Conservation (phyloP, 164 flowering plant species). For the Aristolochia contorta region DNA sequence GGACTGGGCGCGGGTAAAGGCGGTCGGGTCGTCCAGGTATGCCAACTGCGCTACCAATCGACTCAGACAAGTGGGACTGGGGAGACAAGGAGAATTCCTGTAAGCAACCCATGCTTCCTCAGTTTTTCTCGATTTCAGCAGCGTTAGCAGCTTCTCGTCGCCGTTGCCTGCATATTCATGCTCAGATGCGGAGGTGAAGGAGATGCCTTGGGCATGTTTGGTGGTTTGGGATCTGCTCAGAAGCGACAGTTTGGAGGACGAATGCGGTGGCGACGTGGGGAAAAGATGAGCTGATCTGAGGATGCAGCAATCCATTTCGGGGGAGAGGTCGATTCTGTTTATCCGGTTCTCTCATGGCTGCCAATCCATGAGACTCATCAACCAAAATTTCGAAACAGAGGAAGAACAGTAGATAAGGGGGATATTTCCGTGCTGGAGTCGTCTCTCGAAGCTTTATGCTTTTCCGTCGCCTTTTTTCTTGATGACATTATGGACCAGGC, state of each 20-base stretch:
- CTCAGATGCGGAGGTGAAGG: no score
- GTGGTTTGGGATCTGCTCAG: not conserved
- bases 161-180: not conserved
- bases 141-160: constrained; percentile 37
- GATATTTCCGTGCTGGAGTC: no score
- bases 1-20: constrained; percentile 72
- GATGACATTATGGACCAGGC: no score
- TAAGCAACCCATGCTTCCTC: constrained; percentile 76
- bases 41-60: constrained; percentile 81
- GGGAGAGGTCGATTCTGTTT: not conserved
- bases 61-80: constrained; percentile 75
- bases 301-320: constrained; percentile 4
- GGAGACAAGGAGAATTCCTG: constrained; percentile 41
- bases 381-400: no score
- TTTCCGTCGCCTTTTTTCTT: no score
- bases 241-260: not conserved
- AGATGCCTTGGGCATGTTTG: not conserved
- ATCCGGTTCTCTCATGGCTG: not conserved
- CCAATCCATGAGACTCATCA: no score
- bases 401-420: no score
- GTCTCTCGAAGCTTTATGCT: no score
- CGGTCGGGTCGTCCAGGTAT: constrained; percentile 41
- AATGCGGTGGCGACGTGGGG: not conserved
- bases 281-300: not conserved
- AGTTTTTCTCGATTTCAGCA: constrained; percentile 72